These are phyloP conservation scores for Leishmania major DNA, from an alignment of 208 protist species.

Conservation along the genomic window DNA sequence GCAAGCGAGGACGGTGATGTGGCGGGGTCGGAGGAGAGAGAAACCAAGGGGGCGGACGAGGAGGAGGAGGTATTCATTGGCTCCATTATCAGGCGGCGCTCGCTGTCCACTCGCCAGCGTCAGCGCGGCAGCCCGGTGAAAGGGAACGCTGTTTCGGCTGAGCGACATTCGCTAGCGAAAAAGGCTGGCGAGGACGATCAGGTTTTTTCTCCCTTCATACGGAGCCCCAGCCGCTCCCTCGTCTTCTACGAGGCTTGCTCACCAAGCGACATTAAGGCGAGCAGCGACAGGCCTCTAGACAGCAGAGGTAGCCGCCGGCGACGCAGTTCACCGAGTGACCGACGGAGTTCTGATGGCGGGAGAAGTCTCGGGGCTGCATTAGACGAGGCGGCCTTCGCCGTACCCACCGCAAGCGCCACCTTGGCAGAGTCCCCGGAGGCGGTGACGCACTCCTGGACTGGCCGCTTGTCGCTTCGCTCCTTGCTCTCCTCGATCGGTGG, in stretches of 20 bases:
- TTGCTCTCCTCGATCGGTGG: constrained; percentile 36
- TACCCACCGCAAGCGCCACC: not conserved
- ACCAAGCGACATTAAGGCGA: constrained; percentile 13
- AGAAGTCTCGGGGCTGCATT: constrained; percentile 11
- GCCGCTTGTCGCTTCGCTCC: constrained; percentile 43
- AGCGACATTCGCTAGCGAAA: not conserved
- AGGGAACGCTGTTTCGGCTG: not conserved
- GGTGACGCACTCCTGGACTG: constrained; percentile 44
- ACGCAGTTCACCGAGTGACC: not conserved
- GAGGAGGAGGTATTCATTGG: constrained; percentile 28
- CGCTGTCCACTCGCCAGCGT: constrained; percentile 3
- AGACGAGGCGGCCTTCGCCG: constrained; percentile 11
- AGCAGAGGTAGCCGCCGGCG: not conserved
- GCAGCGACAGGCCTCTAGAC: not conserved
- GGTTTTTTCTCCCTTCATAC: constrained; percentile 52
- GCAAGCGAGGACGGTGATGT: constrained; percentile 1
- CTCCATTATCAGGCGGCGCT: constrained; percentile 11
- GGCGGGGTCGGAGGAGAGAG: not conserved
- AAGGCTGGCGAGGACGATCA: constrained; percentile 6
- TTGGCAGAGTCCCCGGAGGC: constrained; percentile 21
- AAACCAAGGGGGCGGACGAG: not conserved
- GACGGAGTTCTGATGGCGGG: not conserved
- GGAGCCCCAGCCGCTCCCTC: constrained; percentile 63
- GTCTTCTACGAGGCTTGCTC: constrained; percentile 68
- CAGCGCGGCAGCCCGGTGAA: constrained; percentile 10